Evolutionary conservation across 1,284 basidiomycete genomes (phyloP), one percentile per base, ranked within the genome.

Genomic region (Pseudozyma tsukubaensis): DNA sequence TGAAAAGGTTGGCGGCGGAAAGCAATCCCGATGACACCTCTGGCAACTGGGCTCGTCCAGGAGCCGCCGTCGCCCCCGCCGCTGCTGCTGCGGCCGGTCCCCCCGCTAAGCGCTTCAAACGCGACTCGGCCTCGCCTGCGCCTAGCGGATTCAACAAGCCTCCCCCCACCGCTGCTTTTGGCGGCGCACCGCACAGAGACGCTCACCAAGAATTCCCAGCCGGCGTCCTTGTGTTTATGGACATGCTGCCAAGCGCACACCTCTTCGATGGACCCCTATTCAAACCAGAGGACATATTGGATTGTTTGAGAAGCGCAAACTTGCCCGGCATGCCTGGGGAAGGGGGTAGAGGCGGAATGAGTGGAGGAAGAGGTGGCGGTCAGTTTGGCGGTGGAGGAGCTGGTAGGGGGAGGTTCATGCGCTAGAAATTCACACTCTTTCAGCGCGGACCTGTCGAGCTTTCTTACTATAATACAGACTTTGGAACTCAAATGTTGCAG

Each of bases 121-220:
- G 89, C 89, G 44, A 87, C 37, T 60, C 76, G n/a, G 59, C 68
- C 7, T 75, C 58, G 86, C 45, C 88, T 89, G 56, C 54, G 19
- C 78, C 65, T 1, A 51, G 37, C 5, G 59, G 43, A 16, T 59
- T 60, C 48, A 47, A 42, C 2, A 36, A 39, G 0, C 47, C 34
- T 29, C n/a, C 32, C 1, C 36, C 14, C 19, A 54, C 53, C 0
- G 34, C 49, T 6, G 43, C 29, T 13, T 47, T 56, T 16, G n/a
- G n/a, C n/a, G n/a, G n/a, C n/a, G n/a, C n/a, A n/a, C n/a, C n/a
- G n/a, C 56, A 57, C 13, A 55, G 60, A 13, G 62, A 68, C 43
- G 65, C 53, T 13, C 71, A 65, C 42, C 24, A 59, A 14, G 72
- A 76, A 32, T 64, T 77, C 47, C 77, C 76, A 3, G 74, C 77